Conservation (phyloP, 1,139 yeast species). For the Candida mesenterica region DNA sequence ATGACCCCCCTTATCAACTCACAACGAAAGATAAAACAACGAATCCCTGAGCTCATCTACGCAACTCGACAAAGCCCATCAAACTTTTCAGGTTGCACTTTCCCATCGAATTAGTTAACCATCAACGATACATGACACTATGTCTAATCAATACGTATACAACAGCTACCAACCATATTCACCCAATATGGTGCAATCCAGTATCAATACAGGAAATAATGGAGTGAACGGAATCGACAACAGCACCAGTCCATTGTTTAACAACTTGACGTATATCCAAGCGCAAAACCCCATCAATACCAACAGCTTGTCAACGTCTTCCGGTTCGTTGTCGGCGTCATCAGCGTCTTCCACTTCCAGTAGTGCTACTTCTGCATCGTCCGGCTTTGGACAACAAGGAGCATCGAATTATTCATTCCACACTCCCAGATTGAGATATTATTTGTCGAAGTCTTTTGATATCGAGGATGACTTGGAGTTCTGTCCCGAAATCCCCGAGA, state of each 20-base stretch:
- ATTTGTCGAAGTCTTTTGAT: constrained; percentile 59
- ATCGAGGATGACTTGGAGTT: constrained; percentile 65
- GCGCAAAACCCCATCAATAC: constrained; percentile 7
- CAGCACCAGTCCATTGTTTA: constrained; percentile 31
- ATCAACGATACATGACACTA: constrained; percentile 9
- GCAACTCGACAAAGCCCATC: too few relatives aligned
- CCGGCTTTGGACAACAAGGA: constrained; percentile 11
- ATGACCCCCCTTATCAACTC: too few relatives aligned
- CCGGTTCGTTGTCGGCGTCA: constrained; percentile 18
- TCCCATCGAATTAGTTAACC: not conserved
- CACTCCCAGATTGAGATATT: constrained; percentile 45
- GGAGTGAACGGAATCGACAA: constrained; percentile 4
- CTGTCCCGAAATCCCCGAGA: constrained; percentile 54
- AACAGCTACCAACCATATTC: constrained; percentile 35
- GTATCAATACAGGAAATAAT: constrained; percentile 8
- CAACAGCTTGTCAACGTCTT: constrained; percentile 8
- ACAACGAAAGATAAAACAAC: too few relatives aligned
- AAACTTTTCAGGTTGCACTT: not conserved
- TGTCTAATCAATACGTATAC: constrained; percentile 39
- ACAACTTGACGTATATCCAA: constrained; percentile 24
- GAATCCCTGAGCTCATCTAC: too few relatives aligned
- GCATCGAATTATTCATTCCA: constrained; percentile 36
- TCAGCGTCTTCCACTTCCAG: constrained; percentile 8
- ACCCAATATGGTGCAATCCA: constrained; percentile 26
- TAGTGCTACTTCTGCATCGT: constrained; percentile 10